A percentile compares a stretch with the other conserved stretches of the same genome.
Conservation (phyloP, 1,284 basidiomycete species). For the Cryptococcus sp. region DNA sequence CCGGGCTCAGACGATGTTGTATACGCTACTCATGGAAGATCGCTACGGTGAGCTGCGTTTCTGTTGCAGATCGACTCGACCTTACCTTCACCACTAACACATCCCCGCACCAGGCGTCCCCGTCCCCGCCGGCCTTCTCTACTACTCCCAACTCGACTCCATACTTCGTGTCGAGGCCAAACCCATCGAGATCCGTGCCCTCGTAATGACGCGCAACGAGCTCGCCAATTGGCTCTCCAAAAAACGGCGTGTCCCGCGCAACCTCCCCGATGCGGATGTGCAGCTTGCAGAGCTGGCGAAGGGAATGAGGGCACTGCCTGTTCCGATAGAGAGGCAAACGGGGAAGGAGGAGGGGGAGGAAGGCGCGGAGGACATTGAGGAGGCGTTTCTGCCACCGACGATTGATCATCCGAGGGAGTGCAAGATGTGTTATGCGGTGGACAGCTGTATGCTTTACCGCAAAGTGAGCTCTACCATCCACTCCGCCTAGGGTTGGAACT, state of each 20-base stretch:
- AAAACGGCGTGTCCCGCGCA: constrained; percentile 25
- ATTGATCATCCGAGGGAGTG: constrained; percentile 80
- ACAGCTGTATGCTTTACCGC: constrained; percentile 91
- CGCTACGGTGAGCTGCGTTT: constrained; percentile 61
- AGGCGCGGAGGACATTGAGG: constrained; percentile 21
- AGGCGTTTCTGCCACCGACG: constrained; percentile 73
- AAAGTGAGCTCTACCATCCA: constrained; percentile 55
- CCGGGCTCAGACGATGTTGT: constrained; percentile 96
- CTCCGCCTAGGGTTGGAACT: background rate
- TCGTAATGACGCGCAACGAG: constrained; percentile 80
- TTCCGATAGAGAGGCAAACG: background rate
- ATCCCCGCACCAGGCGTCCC: constrained; percentile 25
- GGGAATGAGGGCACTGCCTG: background rate
- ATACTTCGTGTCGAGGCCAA: constrained; percentile 75
- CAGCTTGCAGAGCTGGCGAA: background rate
- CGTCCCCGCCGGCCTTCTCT: constrained; percentile 70
- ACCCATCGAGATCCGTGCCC: constrained; percentile 76
- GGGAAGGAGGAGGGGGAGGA: background rate
- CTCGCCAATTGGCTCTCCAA: constrained; percentile 68
- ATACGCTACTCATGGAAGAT: constrained; percentile 86
- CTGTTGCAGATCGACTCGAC: background rate
- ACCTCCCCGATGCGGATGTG: background rate
- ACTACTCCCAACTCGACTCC: constrained; percentile 88
- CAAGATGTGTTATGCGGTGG: constrained; percentile 73
- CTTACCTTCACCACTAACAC: background rate